phyloP scores from a whole-genome alignment of 768 basidiomycete genomes.

The Suillus plorans region DNA sequence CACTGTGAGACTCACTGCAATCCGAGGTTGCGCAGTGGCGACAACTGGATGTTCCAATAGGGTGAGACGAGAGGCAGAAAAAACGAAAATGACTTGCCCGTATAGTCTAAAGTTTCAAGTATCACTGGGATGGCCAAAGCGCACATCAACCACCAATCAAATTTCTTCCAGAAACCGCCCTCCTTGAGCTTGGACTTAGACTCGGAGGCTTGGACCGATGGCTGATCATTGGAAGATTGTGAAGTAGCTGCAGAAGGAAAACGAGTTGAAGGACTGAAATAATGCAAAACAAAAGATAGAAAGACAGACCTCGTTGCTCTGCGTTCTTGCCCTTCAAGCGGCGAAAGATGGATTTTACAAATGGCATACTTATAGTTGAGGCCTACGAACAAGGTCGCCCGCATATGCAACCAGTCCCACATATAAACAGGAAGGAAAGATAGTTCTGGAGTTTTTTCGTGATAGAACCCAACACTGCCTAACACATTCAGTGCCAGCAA shows the following conservation, averaged over 20 bases:
- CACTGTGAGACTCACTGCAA: conserved; percentile 40
- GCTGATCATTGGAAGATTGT: not conserved
- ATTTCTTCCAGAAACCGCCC: conserved; percentile 25
- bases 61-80: not conserved
- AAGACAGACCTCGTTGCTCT: not conserved
- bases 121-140: conserved; percentile 42
- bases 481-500: too few species aligned
- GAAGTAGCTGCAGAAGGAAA: not conserved
- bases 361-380: not conserved
- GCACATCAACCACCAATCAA: conserved; percentile 30
- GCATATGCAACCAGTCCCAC: too few species aligned
- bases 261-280: not conserved
- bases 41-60: conserved; percentile 34
- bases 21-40: conserved; percentile 51
- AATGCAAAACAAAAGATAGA: not conserved
- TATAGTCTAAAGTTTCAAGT: conserved; percentile 38
- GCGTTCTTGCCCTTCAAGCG: not conserved
- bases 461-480: too few species aligned
- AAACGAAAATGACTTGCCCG: conserved; percentile 12
- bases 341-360: too few species aligned
- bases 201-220: not conserved
- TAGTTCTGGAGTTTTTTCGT: too few species aligned
- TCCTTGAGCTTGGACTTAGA: not conserved
- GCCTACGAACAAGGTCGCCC: not conserved
- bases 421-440: too few species aligned